Percentiles rank a stretch among this genome's conserved stretches.
Evolutionary conservation across 1,139 yeast genomes (phyloP).

Genomic region (Maudiozyma humilis): DNA sequence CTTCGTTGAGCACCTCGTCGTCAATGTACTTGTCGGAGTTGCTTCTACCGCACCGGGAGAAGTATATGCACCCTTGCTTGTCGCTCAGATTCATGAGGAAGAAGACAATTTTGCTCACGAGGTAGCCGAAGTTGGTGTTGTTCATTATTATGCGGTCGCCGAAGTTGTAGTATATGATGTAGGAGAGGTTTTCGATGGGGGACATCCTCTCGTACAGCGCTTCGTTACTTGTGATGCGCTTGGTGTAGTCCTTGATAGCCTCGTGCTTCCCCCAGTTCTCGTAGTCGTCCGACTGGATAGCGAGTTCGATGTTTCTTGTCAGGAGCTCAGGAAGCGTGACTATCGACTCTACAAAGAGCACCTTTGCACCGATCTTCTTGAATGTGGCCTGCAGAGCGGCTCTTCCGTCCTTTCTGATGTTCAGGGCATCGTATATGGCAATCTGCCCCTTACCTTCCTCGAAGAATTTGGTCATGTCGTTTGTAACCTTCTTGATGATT

Average conservation of each 20-base stretch:
- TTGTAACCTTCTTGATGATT: slow-evolving; percentile 56
- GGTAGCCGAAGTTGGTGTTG: slow-evolving; percentile 68
- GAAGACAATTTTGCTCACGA: slow-evolving; percentile 81
- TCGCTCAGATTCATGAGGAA: slow-evolving; percentile 82
- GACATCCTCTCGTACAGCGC: slow-evolving; percentile 28
- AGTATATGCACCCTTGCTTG: slow-evolving; percentile 76
- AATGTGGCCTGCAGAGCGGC: slow-evolving; percentile 48
- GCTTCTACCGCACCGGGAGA: slow-evolving; percentile 56
- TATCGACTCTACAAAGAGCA: slow-evolving; percentile 78
- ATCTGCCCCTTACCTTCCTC: slow-evolving; percentile 77
- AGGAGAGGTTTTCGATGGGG: slow-evolving; percentile 13
- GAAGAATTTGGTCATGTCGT: slow-evolving; percentile 66
- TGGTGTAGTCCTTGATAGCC: slow-evolving; percentile 55
- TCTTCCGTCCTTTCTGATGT: slow-evolving; percentile 68
- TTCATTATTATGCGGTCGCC: slow-evolving; percentile 73
- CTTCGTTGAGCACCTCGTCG: slow-evolving; percentile 61
- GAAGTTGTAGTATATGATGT: slow-evolving; percentile 48
- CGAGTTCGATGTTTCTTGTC: slow-evolving; percentile 73
- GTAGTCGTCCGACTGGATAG: slow-evolving; percentile 84
- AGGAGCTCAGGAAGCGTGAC: slow-evolving; percentile 68
- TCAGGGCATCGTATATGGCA: slow-evolving; percentile 93
- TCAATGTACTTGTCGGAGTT: slow-evolving; percentile 37
- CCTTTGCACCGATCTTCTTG: slow-evolving; percentile 54
- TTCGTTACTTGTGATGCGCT: slow-evolving; percentile 44
- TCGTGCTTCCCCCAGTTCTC: slow-evolving; percentile 56